Percentiles rank a stretch among this genome's conserved stretches.
These are phyloP conservation scores for Penicillium roqueforti DNA, from an alignment of 495 filamentous ascomycete genomes.

Conservation along the genomic window DNA sequence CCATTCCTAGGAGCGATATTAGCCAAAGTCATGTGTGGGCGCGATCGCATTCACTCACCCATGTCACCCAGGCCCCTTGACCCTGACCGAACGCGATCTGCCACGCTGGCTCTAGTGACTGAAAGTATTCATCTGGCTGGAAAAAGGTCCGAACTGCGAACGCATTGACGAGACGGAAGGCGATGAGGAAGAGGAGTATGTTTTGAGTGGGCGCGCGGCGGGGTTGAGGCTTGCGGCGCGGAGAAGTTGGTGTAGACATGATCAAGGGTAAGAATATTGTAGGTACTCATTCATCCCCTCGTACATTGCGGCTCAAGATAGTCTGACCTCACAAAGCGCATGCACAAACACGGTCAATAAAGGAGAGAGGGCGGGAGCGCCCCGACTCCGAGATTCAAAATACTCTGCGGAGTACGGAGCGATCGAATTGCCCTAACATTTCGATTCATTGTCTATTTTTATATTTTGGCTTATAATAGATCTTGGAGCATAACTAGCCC, in stretches of 20 bases:
- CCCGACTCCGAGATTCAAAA: background rate
- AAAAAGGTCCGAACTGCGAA: slow-evolving; percentile 88
- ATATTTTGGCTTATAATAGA: background rate
- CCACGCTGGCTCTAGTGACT: slow-evolving; percentile 95
- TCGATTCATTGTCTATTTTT: background rate
- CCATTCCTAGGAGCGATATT: slow-evolving; percentile 72
- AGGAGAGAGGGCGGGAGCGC: background rate
- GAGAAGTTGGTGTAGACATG: slow-evolving; percentile 16
- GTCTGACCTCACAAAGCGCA: background rate
- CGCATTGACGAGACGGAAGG: slow-evolving; percentile 81
- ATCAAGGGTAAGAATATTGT: background rate
- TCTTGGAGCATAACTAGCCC: background rate
- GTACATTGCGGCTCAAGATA: slow-evolving; percentile 1
- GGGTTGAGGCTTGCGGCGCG: slow-evolving; percentile 23
- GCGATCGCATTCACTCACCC: slow-evolving; percentile 56
- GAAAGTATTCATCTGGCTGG: slow-evolving; percentile 98
- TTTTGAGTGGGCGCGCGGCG: slow-evolving; percentile 15
- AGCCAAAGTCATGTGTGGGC: slow-evolving; percentile 1
- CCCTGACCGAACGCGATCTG: slow-evolving; percentile 72
- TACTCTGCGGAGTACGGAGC: too few species aligned
- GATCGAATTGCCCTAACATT: background rate
- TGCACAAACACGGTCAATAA: background rate
- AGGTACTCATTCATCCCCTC: background rate
- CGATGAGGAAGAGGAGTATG: slow-evolving; percentile 61
- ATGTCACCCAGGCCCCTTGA: slow-evolving; percentile 90